Evolutionary conservation across 371 early-diverging fungal species (phyloP).

Genomic region (Fennellomyces sp.): DNA sequence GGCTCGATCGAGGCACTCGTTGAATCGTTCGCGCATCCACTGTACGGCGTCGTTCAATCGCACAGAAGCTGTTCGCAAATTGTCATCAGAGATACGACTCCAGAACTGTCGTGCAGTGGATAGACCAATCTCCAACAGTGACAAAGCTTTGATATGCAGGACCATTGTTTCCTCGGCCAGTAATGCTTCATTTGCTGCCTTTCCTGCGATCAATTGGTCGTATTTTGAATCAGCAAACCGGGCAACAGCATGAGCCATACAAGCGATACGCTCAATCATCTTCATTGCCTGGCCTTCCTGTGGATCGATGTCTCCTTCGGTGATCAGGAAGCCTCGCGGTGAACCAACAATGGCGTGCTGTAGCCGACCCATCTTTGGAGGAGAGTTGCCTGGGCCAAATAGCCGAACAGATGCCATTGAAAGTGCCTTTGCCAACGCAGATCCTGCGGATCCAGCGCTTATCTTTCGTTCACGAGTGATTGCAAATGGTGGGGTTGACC

Average conservation of each 20-base stretch:
- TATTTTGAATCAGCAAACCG: constrained; percentile 66
- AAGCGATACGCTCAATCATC: constrained; percentile 58
- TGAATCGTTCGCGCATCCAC: constrained; percentile 88
- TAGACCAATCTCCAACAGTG: constrained; percentile 76
- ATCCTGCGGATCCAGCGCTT: constrained; percentile 48
- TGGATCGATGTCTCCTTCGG: constrained; percentile 20
- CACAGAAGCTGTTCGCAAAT: constrained; percentile 29
- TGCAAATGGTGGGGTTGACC: constrained; percentile 38
- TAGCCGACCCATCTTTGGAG: constrained; percentile 31
- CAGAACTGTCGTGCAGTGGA: constrained; percentile 75
- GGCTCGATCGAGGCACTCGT: constrained; percentile 84
- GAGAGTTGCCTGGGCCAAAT: constrained; percentile 61
- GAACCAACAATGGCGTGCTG: constrained; percentile 23
- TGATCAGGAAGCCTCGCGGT: constrained; percentile 34
- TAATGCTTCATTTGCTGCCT: constrained; percentile 6
- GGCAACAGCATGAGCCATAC: constrained; percentile 67
- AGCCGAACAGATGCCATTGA: constrained; percentile 62
- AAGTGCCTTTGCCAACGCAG: constrained; percentile 63
- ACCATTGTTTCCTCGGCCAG: constrained; percentile 74
- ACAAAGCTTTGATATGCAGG: constrained; percentile 76
- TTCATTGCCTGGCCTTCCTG: constrained; percentile 51
- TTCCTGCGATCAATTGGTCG: constrained; percentile 26
- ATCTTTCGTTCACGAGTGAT: constrained; percentile 38
- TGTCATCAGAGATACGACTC: constrained; percentile 42
- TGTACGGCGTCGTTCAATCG: constrained; percentile 71